Evolutionary conservation across 352 stramenopile species (phyloP).

Genomic region (Blastocystis sp.): DNA sequence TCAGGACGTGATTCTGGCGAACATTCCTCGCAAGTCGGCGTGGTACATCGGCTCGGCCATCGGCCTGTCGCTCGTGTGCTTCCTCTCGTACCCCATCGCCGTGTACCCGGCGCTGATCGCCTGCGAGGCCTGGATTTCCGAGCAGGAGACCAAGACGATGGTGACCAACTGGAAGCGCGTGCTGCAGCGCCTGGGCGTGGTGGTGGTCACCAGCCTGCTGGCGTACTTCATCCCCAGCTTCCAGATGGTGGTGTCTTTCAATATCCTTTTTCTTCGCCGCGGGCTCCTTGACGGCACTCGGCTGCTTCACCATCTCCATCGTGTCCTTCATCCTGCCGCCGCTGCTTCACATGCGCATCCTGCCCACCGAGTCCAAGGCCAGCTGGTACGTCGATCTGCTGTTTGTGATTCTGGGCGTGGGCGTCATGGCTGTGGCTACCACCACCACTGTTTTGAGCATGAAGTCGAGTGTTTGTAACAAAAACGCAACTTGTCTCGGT

Average conservation of each 20-base stretch:
- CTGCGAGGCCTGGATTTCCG: slow-evolving; percentile 56
- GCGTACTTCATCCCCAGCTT: slow-evolving; percentile 67
- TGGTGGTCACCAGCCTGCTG: slow-evolving; percentile 52
- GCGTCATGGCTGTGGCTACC: slow-evolving; percentile 48
- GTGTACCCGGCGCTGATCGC: slow-evolving; percentile 66
- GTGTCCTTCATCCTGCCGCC: slow-evolving; percentile 68
- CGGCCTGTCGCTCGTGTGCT: slow-evolving; percentile 62
- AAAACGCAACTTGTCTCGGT: not conserved
- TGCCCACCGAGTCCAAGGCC: slow-evolving; percentile 42
- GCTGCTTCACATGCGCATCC: slow-evolving; percentile 51
- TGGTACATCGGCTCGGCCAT: slow-evolving; percentile 59
- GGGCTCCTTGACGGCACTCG: slow-evolving; percentile 27
- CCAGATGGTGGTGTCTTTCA: slow-evolving; percentile 62
- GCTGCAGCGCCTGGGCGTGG: slow-evolving; percentile 41
- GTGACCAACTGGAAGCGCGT: slow-evolving; percentile 61
- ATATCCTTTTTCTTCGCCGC: slow-evolving; percentile 50
- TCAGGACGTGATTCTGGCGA: slow-evolving; percentile 58
- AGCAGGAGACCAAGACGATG: slow-evolving; percentile 36
- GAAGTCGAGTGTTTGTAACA: slow-evolving; percentile 36
- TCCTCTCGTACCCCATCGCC: slow-evolving; percentile 68
- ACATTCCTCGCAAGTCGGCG: slow-evolving; percentile 45
- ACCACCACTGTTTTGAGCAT: slow-evolving; percentile 15
- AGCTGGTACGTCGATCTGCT: slow-evolving; percentile 66
- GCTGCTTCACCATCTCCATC: slow-evolving; percentile 69
- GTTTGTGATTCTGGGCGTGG: slow-evolving; percentile 59